A percentile compares a stretch with the other conserved stretches of the same genome.
These are phyloP conservation scores for Pholiota conissans DNA, from an alignment of 768 basidiomycete species.

Conservation along the genomic window DNA sequence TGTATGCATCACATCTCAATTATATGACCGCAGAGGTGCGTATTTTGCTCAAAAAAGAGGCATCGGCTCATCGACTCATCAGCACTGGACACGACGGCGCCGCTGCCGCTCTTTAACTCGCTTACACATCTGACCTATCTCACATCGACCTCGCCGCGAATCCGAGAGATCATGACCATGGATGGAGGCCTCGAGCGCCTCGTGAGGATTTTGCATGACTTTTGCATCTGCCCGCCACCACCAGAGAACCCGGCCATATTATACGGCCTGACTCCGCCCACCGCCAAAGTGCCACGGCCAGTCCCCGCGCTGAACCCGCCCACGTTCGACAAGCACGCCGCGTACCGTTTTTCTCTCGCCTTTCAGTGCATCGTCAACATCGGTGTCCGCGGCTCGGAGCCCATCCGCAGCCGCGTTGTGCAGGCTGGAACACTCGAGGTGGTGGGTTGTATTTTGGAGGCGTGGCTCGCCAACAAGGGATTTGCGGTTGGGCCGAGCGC, in stretches of 20 bases:
- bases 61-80: slow-evolving; percentile 18
- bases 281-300: slow-evolving; percentile 52
- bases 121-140: slow-evolving; percentile 95
- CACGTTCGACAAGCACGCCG: slow-evolving; percentile 78
- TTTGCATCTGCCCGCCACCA: slow-evolving; percentile 80
- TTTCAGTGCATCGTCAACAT: slow-evolving; percentile 98
- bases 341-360: slow-evolving; percentile 87
- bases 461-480: slow-evolving; percentile 87
- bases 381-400: slow-evolving; percentile 92
- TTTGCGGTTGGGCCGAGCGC: slow-evolving; percentile 83
- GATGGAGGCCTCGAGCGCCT: slow-evolving; percentile 97
- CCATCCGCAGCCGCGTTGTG: slow-evolving; percentile 87
- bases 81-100: slow-evolving; percentile 55
- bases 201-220: slow-evolving; percentile 87
- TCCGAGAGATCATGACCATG: slow-evolving; percentile 97
- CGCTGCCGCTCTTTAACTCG: slow-evolving; percentile 72
- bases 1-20: slow-evolving; percentile 90
- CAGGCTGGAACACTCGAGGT: slow-evolving; percentile 94
- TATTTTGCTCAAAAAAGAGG: slow-evolving; percentile 10
- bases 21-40: slow-evolving; percentile 93
- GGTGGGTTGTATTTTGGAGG: slow-evolving; percentile 90
- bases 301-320: slow-evolving; percentile 65
- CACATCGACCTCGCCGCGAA: slow-evolving; percentile 94
- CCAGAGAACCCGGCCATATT: slow-evolving; percentile 76
- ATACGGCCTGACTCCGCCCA: slow-evolving; percentile 76